phyloP scores from a whole-genome alignment of 352 stramenopile species.

The Phytophthora crassamura region DNA sequence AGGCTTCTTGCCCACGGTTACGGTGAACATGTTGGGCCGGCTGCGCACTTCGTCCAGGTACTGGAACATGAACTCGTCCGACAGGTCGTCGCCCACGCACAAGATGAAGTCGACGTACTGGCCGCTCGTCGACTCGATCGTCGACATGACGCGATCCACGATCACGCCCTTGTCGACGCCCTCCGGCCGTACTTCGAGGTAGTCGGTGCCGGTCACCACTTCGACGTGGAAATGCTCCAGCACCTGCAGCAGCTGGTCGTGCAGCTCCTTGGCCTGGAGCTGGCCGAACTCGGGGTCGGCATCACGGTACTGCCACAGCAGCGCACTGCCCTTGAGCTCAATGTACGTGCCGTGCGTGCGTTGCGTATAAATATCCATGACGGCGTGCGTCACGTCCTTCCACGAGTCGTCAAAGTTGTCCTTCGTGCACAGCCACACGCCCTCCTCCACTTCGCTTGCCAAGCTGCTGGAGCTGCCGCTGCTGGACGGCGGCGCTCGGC shows the following conservation, averaged over 20 bases:
- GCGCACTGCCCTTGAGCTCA: slow-evolving; percentile 98
- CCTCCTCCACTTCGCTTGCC: slow-evolving; percentile 45
- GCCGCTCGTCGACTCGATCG: slow-evolving; percentile 78
- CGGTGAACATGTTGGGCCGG: slow-evolving; percentile 91
- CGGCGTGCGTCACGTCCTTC: slow-evolving; percentile 96
- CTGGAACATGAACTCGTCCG: slow-evolving; percentile 98
- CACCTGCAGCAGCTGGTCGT: slow-evolving; percentile 97
- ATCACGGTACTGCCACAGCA: slow-evolving; percentile 99
- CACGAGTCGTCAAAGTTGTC: slow-evolving; percentile 96
- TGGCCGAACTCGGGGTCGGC: slow-evolving; percentile 99
- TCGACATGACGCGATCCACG: slow-evolving; percentile 95
- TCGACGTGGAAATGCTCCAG: slow-evolving; percentile 97
- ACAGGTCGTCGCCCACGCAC: slow-evolving; percentile 97
- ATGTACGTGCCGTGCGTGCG: slow-evolving; percentile 99
- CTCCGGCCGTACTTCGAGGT: slow-evolving; percentile 96
- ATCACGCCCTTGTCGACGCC: slow-evolving; percentile 99
- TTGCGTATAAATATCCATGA: slow-evolving; percentile 99
- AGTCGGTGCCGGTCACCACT: slow-evolving; percentile 88
- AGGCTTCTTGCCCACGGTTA: slow-evolving; percentile 98
- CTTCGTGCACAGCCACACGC: slow-evolving; percentile 87
- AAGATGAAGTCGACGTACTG: slow-evolving; percentile 96
- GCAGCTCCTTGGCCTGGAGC: slow-evolving; percentile 98
- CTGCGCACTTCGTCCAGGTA: slow-evolving; percentile 80
- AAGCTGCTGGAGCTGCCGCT: slow-evolving; percentile 36
- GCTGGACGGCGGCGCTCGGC: slow-evolving; percentile 18